These are phyloP conservation scores for Trichoderma asperellum DNA, from an alignment of 2,329 filamentous ascomycete species.

Conservation along the genomic window DNA sequence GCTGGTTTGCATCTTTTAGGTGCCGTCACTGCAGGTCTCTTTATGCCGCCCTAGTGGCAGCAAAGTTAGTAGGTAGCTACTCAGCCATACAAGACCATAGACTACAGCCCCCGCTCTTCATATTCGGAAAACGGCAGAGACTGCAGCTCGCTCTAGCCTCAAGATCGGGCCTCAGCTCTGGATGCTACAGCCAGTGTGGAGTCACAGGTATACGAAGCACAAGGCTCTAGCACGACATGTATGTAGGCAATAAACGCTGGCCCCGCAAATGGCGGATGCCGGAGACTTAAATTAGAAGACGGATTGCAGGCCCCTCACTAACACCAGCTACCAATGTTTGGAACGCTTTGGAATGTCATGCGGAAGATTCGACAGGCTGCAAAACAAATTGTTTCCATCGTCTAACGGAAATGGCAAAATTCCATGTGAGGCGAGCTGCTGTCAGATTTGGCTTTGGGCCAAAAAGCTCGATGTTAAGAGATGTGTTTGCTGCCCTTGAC, in stretches of 20 bases:
- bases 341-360: background rate
- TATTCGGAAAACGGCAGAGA: constrained; percentile 18
- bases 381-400: background rate
- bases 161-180: constrained; percentile 16
- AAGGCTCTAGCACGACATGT: background rate
- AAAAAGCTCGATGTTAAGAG: background rate
- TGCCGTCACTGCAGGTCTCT: background rate
- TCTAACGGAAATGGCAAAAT: background rate
- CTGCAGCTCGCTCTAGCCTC: constrained; percentile 21
- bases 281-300: constrained; percentile 25
- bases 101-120: background rate
- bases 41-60: background rate
- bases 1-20: background rate
- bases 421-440: background rate
- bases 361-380: background rate
- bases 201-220: constrained; percentile 8
- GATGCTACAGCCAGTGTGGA: constrained; percentile 14
- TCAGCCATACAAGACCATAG: background rate
- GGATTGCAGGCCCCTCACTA: constrained; percentile 18
- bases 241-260: background rate
- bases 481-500: background rate
- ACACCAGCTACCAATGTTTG: background rate
- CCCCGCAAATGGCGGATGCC: constrained; percentile 16
- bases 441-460: background rate
- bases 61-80: background rate